Evolutionary conservation across 306 rosid genomes (phyloP), one percentile per base, ranked within the genome.

Genomic region (Malus sylvestris): DNA sequence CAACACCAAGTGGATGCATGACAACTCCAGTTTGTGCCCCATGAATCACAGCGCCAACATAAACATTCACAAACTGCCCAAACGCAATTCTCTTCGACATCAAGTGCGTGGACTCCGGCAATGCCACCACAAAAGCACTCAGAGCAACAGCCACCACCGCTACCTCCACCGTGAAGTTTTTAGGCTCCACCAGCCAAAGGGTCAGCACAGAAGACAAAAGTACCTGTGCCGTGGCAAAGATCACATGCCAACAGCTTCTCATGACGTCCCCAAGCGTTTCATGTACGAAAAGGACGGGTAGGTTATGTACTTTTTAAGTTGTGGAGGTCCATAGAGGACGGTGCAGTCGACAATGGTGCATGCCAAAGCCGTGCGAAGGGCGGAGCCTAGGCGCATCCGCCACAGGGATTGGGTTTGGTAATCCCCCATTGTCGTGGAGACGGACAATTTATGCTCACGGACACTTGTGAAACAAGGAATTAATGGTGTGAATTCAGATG

Each of bases 51-150:
- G 88, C 81, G 11, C 90, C 91, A 3, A 93, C 93, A 11, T 84
- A 87, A 57, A 91, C 90, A 44, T 81, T 89, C 88, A 91, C 98
- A 8, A 90, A 70, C 82, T 87, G 91, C 29, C 93, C 96, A 76
- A 85, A 90, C 20, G 93, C 97, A 7, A 93, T 78, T 60, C 90
- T 52, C 83, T 93, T 93, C 0, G 89, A 75, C 82, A 82, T 61
- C 91, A 93, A 76, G 67, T 81, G 82, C 0, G 83, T 83, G 3
- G 91, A 85, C 68, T 75, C 85, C 4, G 97, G 93, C 80, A 91
- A 16, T 12, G 96, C 96, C 73, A 93, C 88, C 72, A 82, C 40
- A 20, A 91, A 93, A 0, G 88, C 73, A 15, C 82, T 52, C 12
- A 46, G 52, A 0, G 85, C 88, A 76, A 90, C 87, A 0, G 88